A percentile compares a stretch with the other conserved stretches of the same genome.
Evolutionary conservation across 2,329 filamentous ascomycete genomes (phyloP).

Genomic region (Blumeria hordei): DNA sequence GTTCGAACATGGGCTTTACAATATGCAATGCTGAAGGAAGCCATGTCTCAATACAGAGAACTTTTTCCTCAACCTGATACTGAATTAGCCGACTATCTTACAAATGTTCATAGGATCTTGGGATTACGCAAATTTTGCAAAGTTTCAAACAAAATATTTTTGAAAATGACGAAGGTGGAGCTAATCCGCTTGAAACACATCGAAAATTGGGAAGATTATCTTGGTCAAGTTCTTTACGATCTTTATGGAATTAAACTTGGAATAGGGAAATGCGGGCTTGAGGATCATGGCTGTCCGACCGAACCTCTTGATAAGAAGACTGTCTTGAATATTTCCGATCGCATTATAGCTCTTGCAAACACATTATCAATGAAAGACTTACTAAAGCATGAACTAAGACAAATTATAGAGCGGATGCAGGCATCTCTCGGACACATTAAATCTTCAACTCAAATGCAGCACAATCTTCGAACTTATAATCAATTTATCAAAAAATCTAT

Average conservation of each 20-base stretch:
- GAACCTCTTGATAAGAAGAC: slow-evolving; percentile 61
- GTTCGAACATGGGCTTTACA: slow-evolving; percentile 71
- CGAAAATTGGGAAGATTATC: slow-evolving; percentile 64
- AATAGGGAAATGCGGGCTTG: slow-evolving; percentile 36
- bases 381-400: slow-evolving; percentile 72
- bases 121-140: slow-evolving; percentile 73
- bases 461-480: slow-evolving; percentile 66
- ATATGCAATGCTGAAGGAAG: slow-evolving; percentile 58
- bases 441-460: slow-evolving; percentile 53
- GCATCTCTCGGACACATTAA: slow-evolving; percentile 61
- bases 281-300: slow-evolving; percentile 56
- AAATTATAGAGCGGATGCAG: slow-evolving; percentile 81
- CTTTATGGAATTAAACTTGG: slow-evolving; percentile 61
- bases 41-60: slow-evolving; percentile 38
- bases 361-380: slow-evolving; percentile 78
- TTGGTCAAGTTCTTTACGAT: slow-evolving; percentile 67
- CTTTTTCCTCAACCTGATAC: slow-evolving; percentile 42
- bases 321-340: slow-evolving; percentile 60
- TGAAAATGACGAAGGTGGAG: slow-evolving; percentile 74
- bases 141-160: slow-evolving; percentile 60
- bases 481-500: slow-evolving; percentile 65
- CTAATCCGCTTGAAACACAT: slow-evolving; percentile 51
- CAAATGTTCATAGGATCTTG: slow-evolving; percentile 60
- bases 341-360: slow-evolving; percentile 57
- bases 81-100: slow-evolving; percentile 55